These are phyloP conservation scores for Xylaria sp. DNA, from an alignment of 2,329 filamentous ascomycete genomes.

Conservation along the genomic window DNA sequence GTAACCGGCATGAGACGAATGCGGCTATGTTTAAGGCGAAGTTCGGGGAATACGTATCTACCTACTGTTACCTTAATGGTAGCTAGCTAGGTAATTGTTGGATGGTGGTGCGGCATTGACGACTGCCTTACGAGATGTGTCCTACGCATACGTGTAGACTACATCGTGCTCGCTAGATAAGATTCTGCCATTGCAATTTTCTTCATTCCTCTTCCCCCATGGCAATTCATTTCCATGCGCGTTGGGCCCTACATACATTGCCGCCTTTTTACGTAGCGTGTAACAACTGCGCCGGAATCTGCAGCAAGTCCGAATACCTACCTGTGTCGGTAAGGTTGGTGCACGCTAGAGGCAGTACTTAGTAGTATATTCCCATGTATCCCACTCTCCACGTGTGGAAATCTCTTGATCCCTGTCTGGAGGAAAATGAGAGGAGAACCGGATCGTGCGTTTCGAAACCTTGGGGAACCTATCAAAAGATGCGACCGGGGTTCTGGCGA, in stretches of 20 bases:
- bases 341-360: background rate
- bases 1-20: constrained; percentile 17
- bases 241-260: too few relatives aligned
- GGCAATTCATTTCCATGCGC: background rate
- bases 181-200: background rate
- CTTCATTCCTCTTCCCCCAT: too few relatives aligned
- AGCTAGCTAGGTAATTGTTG: background rate
- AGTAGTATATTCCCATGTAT: background rate
- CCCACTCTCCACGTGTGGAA: background rate
- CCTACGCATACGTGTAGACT: too few relatives aligned
- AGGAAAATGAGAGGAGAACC: constrained; percentile 26
- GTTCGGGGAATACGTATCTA: constrained; percentile 9
- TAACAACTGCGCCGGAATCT: too few relatives aligned
- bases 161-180: too few relatives aligned
- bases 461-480: constrained; percentile 17
- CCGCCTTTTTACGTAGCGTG: too few relatives aligned
- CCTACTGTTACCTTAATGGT: background rate
- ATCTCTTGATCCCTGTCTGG: background rate
- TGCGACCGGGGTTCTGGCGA: background rate
- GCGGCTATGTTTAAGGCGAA: constrained; percentile 15
- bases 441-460: constrained; percentile 10
- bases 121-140: too few relatives aligned
- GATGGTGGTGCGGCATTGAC: background rate
- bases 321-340: too few relatives aligned
- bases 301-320: too few relatives aligned